These are phyloP conservation scores for Boletus pseudo-olivaceus DNA, from an alignment of 768 basidiomycete species.

Conservation along the genomic window DNA sequence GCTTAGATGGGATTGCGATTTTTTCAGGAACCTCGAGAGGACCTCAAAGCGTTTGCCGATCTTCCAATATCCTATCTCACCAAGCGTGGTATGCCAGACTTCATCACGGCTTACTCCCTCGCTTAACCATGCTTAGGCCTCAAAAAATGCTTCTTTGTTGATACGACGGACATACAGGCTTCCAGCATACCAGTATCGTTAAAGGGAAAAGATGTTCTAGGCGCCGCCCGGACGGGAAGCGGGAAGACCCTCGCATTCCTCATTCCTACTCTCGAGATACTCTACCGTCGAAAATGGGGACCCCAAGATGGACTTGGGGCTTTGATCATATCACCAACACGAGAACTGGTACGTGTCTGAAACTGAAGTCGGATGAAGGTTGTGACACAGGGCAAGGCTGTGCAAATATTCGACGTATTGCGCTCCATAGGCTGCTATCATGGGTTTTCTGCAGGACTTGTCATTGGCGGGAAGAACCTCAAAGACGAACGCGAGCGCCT, in stretches of 20 bases:
- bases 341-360: constrained; percentile 69
- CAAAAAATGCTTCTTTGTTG: constrained; percentile 79
- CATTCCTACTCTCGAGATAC: constrained; percentile 60
- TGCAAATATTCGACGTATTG: constrained; percentile 96
- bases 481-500: constrained; percentile 90
- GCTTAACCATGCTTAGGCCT: constrained; percentile 50
- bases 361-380: background rate
- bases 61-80: constrained; percentile 77
- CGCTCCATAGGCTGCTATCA: constrained; percentile 92
- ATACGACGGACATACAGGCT: constrained; percentile 81
- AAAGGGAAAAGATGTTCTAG: constrained; percentile 63
- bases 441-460: constrained; percentile 87
- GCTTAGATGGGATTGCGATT: constrained; percentile 12
- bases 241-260: constrained; percentile 76
- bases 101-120: background rate
- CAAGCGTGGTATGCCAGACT: constrained; percentile 52
- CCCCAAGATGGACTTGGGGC: constrained; percentile 79
- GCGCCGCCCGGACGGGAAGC: constrained; percentile 67
- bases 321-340: constrained; percentile 88
- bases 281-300: constrained; percentile 67
- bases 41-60: constrained; percentile 56
- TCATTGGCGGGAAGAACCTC: constrained; percentile 94
- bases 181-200: constrained; percentile 57
- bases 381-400: constrained; percentile 53
- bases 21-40: constrained; percentile 47